Evolutionary conservation across 805 yeast species (phyloP).

Genomic region (Candida pseudofarinosa): DNA sequence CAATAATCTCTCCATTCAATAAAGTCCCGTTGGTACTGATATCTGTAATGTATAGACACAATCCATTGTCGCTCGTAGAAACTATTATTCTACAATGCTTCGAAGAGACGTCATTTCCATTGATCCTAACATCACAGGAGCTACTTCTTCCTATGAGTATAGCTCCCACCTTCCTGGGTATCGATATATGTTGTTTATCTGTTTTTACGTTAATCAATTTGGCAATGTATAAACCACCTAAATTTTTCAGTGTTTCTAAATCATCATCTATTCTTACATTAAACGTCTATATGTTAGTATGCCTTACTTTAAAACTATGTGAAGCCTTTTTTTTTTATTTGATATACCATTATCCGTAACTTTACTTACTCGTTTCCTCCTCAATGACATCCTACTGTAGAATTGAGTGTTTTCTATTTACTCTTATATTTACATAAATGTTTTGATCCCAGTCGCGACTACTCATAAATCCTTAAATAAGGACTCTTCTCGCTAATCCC

Average conservation of each 20-base stretch:
- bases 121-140: constrained; percentile 51
- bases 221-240: constrained; percentile 14
- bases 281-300: constrained; percentile 4
- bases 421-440: neutral
- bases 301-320: neutral
- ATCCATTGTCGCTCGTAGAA: constrained; percentile 30
- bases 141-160: constrained; percentile 52
- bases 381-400: constrained; percentile 17
- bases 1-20: constrained; percentile 53
- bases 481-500: neutral
- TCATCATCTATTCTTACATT: neutral
- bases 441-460: neutral
- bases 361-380: constrained; percentile 25
- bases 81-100: constrained; percentile 54
- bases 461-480: constrained; percentile 3
- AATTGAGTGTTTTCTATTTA: neutral
- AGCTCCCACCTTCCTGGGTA: constrained; percentile 19
- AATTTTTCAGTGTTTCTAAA: neutral
- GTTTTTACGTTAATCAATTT: constrained; percentile 17
- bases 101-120: constrained; percentile 62
- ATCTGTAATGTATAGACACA: constrained; percentile 49
- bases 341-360: too few species aligned
- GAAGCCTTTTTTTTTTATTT: constrained; percentile 1
- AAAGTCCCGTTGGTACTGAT: constrained; percentile 63
- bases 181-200: constrained; percentile 14